A percentile compares a stretch with the other conserved stretches of the same genome.
phyloP scores from a whole-genome alignment of 176 grass and related monocot species.

The Phyllostachys edulis region DNA sequence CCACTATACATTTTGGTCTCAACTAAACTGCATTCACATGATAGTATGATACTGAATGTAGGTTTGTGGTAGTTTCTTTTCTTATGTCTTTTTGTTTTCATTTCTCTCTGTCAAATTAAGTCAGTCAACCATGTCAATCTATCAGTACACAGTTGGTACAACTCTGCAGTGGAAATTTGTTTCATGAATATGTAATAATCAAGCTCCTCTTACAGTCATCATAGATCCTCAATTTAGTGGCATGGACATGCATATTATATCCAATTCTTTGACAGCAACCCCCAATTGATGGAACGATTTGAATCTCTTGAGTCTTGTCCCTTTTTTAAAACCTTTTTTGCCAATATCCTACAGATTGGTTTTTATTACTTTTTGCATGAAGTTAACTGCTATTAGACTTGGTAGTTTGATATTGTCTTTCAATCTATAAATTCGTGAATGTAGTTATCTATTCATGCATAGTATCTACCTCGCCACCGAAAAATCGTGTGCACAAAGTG shows the following conservation, averaged over 20 bases:
- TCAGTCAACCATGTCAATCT: background rate
- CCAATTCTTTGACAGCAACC: background rate
- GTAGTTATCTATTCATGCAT: background rate
- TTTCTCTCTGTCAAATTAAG: background rate
- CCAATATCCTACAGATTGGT: background rate
- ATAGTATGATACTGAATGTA: background rate
- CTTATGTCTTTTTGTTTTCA: background rate
- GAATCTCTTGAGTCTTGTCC: background rate
- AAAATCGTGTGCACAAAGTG: background rate
- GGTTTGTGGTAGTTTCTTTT: background rate
- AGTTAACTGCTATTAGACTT: background rate
- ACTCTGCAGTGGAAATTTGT: background rate
- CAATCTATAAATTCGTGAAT: background rate
- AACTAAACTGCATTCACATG: background rate
- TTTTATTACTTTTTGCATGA: background rate
- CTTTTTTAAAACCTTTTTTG: background rate
- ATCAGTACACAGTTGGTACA: background rate
- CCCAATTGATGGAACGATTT: background rate
- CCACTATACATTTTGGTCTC: background rate
- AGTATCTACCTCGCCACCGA: background rate
- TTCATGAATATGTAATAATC: background rate
- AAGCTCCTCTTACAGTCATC: background rate
- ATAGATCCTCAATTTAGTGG: background rate
- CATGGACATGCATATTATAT: background rate
- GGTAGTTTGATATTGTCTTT: background rate